Evolutionary conservation across 2,329 filamentous ascomycete genomes (phyloP), one percentile per base, ranked within the genome.

Genomic region (Raffaelea ambrosiae): DNA sequence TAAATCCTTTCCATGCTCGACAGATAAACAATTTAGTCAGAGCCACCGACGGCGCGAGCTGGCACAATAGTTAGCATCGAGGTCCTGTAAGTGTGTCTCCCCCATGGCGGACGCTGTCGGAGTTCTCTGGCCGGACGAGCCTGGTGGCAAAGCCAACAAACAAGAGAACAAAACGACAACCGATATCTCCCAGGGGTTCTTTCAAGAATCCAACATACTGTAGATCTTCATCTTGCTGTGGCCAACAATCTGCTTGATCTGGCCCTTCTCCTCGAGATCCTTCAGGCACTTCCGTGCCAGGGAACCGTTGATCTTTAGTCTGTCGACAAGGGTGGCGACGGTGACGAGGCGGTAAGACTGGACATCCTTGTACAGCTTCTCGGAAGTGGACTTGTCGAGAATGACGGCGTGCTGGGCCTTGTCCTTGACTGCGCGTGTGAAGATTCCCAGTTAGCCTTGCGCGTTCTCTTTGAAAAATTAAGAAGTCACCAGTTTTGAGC

Each of bases 331-430:
- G 64, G 88, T 91, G 66, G 93, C 90, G 66, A 97, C 86, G 69
- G 93, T 97, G 77, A 98, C 89, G 72, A 98, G 89, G 69, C 93
- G 89, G 86, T 97, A 98, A 58, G 93, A 96, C 76, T 97, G 93
- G 65, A 98, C 94, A 83, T 98, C 93, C 82, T 98, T 98, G 82
- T 95, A 86, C 73, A 98, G 89, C 81, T 94, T 95, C 77, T 98
- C 93, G 61, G 86, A 86, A 68, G 86, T 95, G 75, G 79, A 69
- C 84, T 98, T 98, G 81, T 98, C 93, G 76, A 98, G 88, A 69
- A 97, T 81, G 74, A 98, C 93, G 73, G 87, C 88, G 83, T 98
- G 93, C 74, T 97, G 86, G 76, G 93, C 91, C 90, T 98, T 98
- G 84, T 98, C 93, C 93, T 98, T 98, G 81, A 98, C 93, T 65